Conservation (phyloP, 2,329 filamentous ascomycete genomes). For the Malbranchea cinnamomea region DNA sequence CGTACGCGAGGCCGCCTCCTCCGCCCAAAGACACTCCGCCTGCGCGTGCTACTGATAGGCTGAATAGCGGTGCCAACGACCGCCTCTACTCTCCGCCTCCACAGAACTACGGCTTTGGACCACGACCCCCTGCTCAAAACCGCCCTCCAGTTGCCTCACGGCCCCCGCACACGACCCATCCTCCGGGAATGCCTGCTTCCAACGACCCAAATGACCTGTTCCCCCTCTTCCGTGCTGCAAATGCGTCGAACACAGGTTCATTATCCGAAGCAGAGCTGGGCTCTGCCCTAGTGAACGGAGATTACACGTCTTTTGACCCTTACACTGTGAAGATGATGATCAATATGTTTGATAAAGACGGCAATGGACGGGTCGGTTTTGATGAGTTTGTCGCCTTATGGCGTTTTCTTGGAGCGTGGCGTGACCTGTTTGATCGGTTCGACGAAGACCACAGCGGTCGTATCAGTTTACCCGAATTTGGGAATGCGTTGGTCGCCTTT, state of each 20-base stretch:
- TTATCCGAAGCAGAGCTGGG: constrained; percentile 77
- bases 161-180: constrained; percentile 47
- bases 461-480: constrained; percentile 76
- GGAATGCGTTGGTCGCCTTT: constrained; percentile 79
- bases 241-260: constrained; percentile 61
- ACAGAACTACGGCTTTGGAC: constrained; percentile 35
- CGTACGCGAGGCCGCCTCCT: constrained; percentile 11
- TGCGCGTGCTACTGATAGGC: constrained; percentile 10
- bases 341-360: constrained; percentile 94
- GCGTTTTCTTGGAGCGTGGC: constrained; percentile 91
- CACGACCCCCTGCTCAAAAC: constrained; percentile 39
- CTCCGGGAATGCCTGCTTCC: constrained; percentile 26
- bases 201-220: constrained; percentile 48
- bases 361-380: constrained; percentile 77
- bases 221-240: constrained; percentile 78
- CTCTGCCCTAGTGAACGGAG: constrained; percentile 84
- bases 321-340: constrained; percentile 99
- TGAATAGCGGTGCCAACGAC: constrained; percentile 20
- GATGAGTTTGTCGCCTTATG: constrained; percentile 93
- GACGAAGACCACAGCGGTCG: constrained; percentile 75
- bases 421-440: constrained; percentile 87
- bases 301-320: constrained; percentile 85
- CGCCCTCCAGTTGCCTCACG: constrained; percentile 44
- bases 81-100: constrained; percentile 29
- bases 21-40: constrained; percentile 17